Base-by-base conservation (phyloP, 1,284 basidiomycete species). In the Ceratobasidium sp. region DNA sequence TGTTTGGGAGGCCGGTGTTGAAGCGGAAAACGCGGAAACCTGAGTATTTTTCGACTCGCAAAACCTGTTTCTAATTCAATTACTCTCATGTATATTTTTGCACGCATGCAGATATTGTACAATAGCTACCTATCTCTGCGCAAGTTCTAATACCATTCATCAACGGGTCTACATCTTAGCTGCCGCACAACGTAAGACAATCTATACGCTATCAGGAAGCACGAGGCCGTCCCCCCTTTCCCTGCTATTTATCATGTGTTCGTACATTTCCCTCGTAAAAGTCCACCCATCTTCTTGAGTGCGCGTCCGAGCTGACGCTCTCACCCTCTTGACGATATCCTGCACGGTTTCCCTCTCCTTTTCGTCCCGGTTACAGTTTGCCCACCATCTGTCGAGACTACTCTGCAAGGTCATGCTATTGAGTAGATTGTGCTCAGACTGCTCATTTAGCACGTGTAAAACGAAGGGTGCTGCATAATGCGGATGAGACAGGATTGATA, bases 331-430 rank as follows among this genome's bases (percentile, higher is more conserved):
- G 38, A 90, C 85, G 56, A 82, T 72, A 34, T 75, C 77, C 31
- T 81, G 79, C 35, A 91, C 80, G 82, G 83, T 86, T 42, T 79
- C 76, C 71, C 89, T 79, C 73, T 89, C 87, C 69, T 80, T 78
- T 22, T 84, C 80, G 72, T 88, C 82, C 70, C 89, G 79, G 58
- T 91, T 79, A 75, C 89, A 91, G 74, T 88, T 87, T 27, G 85
- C 84, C 90, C 90, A 92, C 87, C 88, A 92, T 69, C 81, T 78
- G 72, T 91, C 90, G 86, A 92, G 87, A 76, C 89, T 90, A 70
- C 80, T 79, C 52, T 79, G 78, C 52, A 90, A 78, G 29, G 79
- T 79, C 3, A 76, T 73, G 3, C 83, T 80, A 73, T 85, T 80
- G 38, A 92, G 79, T 73, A 83, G 77, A 17, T 80, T 77, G 43